phyloP scores from a whole-genome alignment of 495 filamentous ascomycete species.

The Aspergillus affinis region DNA sequence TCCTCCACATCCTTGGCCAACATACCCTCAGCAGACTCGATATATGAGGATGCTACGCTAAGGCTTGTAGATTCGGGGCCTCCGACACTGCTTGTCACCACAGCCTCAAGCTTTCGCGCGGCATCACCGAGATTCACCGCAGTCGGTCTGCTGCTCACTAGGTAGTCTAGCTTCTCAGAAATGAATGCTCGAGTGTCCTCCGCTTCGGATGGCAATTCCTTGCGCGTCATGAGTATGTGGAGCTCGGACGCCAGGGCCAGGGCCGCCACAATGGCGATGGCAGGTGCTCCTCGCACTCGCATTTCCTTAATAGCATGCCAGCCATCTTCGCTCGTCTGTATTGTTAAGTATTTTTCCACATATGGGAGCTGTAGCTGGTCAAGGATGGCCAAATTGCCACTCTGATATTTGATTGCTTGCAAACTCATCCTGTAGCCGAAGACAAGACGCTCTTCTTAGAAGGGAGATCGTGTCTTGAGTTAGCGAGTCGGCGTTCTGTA shows the following conservation, averaged over 20 bases:
- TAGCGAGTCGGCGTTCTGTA: too few species aligned
- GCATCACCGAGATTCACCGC: conserved; percentile 95
- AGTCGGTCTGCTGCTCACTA: conserved; percentile 84
- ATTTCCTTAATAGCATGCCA: conserved; percentile 93
- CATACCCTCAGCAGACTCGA: conserved; percentile 79
- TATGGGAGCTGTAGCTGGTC: conserved; percentile 93
- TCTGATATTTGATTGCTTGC: conserved; percentile 82
- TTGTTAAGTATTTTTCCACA: conserved; percentile 72
- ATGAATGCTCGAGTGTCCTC: conserved; percentile 68
- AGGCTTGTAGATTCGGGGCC: conserved; percentile 38
- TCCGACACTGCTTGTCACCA: conserved; percentile 42
- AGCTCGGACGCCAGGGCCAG: conserved; percentile 72
- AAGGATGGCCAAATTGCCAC: conserved; percentile 77
- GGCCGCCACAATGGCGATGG: conserved; percentile 95
- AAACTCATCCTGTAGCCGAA: conserved; percentile 52
- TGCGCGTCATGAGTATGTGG: conserved; percentile 19
- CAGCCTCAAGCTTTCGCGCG: conserved; percentile 68
- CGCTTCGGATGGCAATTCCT: conserved; percentile 36
- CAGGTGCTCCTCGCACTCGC: conserved; percentile 90
- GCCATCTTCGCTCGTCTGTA: conserved; percentile 74
- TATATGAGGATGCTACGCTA: conserved; percentile 62
- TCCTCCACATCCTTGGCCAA: conserved; percentile 81
- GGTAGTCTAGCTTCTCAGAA: conserved; percentile 71
- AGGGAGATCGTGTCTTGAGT: not conserved
- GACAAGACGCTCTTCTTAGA: not conserved